Base-by-base conservation (phyloP, 768 basidiomycete genomes). In the Tricholoma bakamatsutake region DNA sequence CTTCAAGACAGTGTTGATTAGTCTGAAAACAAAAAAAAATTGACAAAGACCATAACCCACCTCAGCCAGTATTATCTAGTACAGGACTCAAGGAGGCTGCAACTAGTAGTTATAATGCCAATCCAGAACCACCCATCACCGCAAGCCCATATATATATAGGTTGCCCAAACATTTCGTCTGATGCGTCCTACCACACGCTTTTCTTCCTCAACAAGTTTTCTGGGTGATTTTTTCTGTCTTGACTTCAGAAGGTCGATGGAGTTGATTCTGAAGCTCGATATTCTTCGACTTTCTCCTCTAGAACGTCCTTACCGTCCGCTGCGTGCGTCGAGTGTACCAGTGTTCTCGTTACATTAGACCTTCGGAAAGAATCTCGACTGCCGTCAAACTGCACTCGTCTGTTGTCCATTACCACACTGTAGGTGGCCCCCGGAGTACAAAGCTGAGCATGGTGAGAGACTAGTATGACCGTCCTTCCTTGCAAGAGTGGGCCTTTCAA, bases 381-480 rank as follows among this genome's bases (percentile, higher is more conserved):
- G 33, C 94, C 94, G 55, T 84, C 76, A 70, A 86, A 96, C 46
- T 80, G 73, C 13, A 94, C 79, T 18, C 82, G 81, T 28, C 90
- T 90, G 63, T 89, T 85, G 62, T 93, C 90, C 24, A 93, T 76
- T 10, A 87, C 85, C 34, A 96, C 88, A 60, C 97, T 78, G 68
- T 92, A 95, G 27, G 71, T 74, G 1, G 95, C 93, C 27, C 82
- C 87, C 1, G 90, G 83, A 2, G 83, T 79, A 64, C 91, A 93
- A 5, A 98, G 78, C 64, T 93, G 89, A 30, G 97, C 89, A 64
- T 96, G 93, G 65, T 99, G 96, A 3, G 95, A 97, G 51, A 98
- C 96, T 12, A 99, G 79, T 57, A 98, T 83, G 58, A 95, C 75
- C 0, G 97, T 98, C 37, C 95, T 81, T 27, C 83, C 85, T 50